These are phyloP conservation scores for Lactarius tabidus DNA, from an alignment of 768 basidiomycete genomes.

Conservation along the genomic window DNA sequence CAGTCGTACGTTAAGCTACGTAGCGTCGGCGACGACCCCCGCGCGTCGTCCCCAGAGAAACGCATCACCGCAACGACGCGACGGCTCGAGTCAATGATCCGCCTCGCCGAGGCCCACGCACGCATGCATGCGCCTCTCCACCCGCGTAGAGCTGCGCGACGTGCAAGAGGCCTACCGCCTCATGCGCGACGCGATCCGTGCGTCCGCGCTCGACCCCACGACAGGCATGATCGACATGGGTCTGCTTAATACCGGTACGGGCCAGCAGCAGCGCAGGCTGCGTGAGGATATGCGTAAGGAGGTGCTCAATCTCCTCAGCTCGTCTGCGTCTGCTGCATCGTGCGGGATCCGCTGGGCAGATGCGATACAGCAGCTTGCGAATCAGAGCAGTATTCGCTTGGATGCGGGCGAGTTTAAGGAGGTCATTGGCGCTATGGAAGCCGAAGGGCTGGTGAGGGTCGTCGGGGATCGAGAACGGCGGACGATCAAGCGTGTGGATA, in stretches of 20 bases:
- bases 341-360: constrained; percentile 80
- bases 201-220: constrained; percentile 90
- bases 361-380: constrained; percentile 69
- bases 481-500: constrained; percentile 67
- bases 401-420: constrained; percentile 78
- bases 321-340: constrained; percentile 38
- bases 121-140: constrained; percentile 90
- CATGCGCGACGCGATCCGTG: constrained; percentile 94
- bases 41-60: constrained; percentile 80
- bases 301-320: constrained; percentile 60
- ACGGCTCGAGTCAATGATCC: constrained; percentile 96
- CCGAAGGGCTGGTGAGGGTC: constrained; percentile 82
- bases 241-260: constrained; percentile 90
- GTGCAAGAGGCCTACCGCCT: constrained; percentile 90
- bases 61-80: constrained; percentile 98
- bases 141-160: constrained; percentile 80
- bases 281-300: constrained; percentile 89
- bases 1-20: constrained; percentile 91
- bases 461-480: constrained; percentile 84
- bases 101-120: constrained; percentile 96
- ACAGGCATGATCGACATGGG: constrained; percentile 99
- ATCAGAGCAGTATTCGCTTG: constrained; percentile 81
- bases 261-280: constrained; percentile 77
- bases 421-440: constrained; percentile 72
- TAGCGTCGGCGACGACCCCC: constrained; percentile 84